These are phyloP conservation scores for Rhytidiadelphus loreus DNA, from an alignment of 225 moss, liverwort and hornwort genomes.

Conservation along the genomic window DNA sequence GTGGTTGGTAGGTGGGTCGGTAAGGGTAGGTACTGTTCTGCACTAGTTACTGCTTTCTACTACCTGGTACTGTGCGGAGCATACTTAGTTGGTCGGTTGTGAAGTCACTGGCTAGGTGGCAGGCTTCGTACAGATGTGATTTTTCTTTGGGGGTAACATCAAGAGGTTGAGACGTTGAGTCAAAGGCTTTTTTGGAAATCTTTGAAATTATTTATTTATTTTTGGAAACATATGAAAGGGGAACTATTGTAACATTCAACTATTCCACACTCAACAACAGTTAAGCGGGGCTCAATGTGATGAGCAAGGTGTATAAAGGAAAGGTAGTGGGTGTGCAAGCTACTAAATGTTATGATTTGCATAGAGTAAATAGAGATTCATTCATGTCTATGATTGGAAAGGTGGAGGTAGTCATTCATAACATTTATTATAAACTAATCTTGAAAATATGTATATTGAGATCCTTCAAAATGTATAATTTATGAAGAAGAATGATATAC, in stretches of 20 bases:
- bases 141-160: background rate
- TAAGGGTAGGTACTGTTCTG: background rate
- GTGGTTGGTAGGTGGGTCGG: background rate
- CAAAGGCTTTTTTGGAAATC: background rate
- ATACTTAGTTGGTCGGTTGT: background rate
- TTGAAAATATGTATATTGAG: background rate
- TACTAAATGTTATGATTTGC: background rate
- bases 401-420: background rate
- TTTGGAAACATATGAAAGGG: background rate
- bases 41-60: too few species aligned
- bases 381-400: too few species aligned
- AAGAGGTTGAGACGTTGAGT: background rate
- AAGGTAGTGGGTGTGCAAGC: fast-evolving
- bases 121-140: background rate
- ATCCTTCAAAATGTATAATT: background rate
- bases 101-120: background rate
- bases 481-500: background rate
- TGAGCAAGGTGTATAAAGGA: fast-evolving
- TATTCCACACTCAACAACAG: background rate
- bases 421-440: background rate
- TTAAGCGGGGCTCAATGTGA: fast-evolving
- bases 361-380: background rate
- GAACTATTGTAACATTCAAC: background rate
- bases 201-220: background rate
- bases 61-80: background rate